Percentiles rank a stretch among this genome's conserved stretches.
phyloP scores from a whole-genome alignment of 2,329 filamentous ascomycete genomes.

The Simplicillium sp. region DNA sequence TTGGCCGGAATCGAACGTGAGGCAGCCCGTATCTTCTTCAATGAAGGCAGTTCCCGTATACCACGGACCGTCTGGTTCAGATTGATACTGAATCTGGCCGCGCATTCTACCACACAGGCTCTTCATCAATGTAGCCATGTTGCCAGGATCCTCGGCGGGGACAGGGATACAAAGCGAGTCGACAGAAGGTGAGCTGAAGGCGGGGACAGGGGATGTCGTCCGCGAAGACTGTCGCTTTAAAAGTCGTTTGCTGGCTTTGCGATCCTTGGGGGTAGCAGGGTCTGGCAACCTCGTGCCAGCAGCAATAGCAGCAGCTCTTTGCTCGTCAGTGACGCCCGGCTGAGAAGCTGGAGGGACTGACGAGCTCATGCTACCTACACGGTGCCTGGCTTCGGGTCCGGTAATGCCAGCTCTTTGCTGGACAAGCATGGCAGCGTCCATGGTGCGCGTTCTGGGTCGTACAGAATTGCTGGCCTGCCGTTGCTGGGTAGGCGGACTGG shows the following conservation, averaged over 20 bases:
- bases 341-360: slow-evolving; percentile 35
- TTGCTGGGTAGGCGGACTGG: slow-evolving; percentile 22
- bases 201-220: slow-evolving; percentile 48
- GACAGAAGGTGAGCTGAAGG: slow-evolving; percentile 37
- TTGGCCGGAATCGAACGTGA: slow-evolving; percentile 66
- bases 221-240: slow-evolving; percentile 46
- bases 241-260: slow-evolving; percentile 43
- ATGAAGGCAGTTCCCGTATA: slow-evolving; percentile 65
- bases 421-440: slow-evolving; percentile 45
- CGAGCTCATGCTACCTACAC: slow-evolving; percentile 63
- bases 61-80: slow-evolving; percentile 54
- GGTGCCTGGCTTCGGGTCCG: slow-evolving; percentile 44
- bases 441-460: slow-evolving; percentile 47
- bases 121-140: slow-evolving; percentile 67
- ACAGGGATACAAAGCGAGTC: slow-evolving; percentile 52
- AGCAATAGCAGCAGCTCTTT: slow-evolving; percentile 28
- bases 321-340: slow-evolving; percentile 37
- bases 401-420: slow-evolving; percentile 25
- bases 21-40: slow-evolving; percentile 62
- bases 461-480: slow-evolving; percentile 23
- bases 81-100: slow-evolving; percentile 65
- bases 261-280: slow-evolving; percentile 19
- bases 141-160: slow-evolving; percentile 59
- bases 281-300: slow-evolving; percentile 28
- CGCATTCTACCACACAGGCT: slow-evolving; percentile 70